Evolutionary conservation across 257 asterid species (phyloP), one percentile per base, ranked within the genome.

Genomic region (Gentiana macrophylla): DNA sequence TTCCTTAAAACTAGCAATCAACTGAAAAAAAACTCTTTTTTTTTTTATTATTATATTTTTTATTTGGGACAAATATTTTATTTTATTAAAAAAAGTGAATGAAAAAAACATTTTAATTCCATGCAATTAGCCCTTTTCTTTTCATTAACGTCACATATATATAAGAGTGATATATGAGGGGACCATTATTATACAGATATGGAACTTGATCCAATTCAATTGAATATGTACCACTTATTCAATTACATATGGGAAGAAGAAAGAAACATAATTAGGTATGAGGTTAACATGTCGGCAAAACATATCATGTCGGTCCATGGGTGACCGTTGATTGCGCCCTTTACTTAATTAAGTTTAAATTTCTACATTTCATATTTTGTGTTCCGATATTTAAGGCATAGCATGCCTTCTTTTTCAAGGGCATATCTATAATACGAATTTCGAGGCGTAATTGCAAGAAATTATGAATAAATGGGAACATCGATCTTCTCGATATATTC

Each of bases 61-160:
- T 7, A 24, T 24, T 24, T 24, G 24, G 24, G 24, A 24, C 24
- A 24, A 24, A 24, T 24, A 24, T 24, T 24, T 24, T 24, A 24
- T 24, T 24, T 24, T 24, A 24, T 24, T 24, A 24, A 24, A 24
- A 0, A 24, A 24, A 24, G 24, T 24, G 24, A 24, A 24, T 24
- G 24, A 24, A 24, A 24, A 24, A 24, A 24, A 24, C 24, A 24
- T 24, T 24, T 24, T 24, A 24, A 24, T 24, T 24, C 24, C 24
- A 24, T 24, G 24, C 24, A 24, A 24, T 24, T 64, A 60, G 41
- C 63, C 65, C 60, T 52, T 55, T 64, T 41, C 65, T 73, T 68
- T 67, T 82, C 78, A 76, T 53, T 63, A 71, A 78, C 60, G 76
- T 73, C 74, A 57, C 38, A 51, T 49, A 65, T 72, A 54, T 49